Evolutionary conservation across 257 asterid genomes (phyloP).

Genomic region (Nyctanthes arbortristis): DNA sequence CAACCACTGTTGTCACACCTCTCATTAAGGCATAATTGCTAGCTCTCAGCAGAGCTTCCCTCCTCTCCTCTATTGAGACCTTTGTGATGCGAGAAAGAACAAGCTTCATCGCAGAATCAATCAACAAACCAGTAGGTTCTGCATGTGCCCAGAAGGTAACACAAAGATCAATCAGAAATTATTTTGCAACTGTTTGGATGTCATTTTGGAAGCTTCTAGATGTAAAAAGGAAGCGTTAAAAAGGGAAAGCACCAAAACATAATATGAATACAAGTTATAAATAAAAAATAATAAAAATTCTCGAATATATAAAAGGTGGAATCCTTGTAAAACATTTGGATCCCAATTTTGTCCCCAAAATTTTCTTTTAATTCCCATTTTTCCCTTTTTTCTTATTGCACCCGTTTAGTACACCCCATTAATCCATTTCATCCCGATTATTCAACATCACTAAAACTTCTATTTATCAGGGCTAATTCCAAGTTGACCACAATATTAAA

Average conservation of each 20-base stretch:
- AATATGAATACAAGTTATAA: conserved; percentile 3
- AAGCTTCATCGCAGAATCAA: conserved; percentile 97
- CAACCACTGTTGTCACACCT: conserved; percentile 94
- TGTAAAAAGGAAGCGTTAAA: neutral
- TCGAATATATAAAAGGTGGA: too few species aligned
- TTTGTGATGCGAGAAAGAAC: conserved; percentile 67
- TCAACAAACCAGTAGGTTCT: conserved; percentile 89
- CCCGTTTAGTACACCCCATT: too few species aligned
- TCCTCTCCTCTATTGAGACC: conserved; percentile 67
- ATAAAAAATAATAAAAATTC: too few species aligned
- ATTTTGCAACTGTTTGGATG: neutral
- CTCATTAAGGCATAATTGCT: conserved; percentile 69
- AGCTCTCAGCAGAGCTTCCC: conserved; percentile 84
- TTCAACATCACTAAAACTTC: too few species aligned
- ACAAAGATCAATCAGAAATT: conserved; percentile 22
- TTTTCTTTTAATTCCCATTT: too few species aligned
- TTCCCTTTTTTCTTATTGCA: too few species aligned
- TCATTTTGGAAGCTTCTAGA: conserved; percentile 10
- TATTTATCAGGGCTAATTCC: too few species aligned
- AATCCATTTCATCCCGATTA: too few species aligned
- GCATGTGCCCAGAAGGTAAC: conserved; percentile 36
- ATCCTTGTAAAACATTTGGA: too few species aligned
- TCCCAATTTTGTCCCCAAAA: too few species aligned
- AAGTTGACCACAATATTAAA: too few species aligned
- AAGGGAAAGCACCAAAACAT: neutral